phyloP scores from a whole-genome alignment of 257 asterid genomes.

The Nicotiana knightiana region DNA sequence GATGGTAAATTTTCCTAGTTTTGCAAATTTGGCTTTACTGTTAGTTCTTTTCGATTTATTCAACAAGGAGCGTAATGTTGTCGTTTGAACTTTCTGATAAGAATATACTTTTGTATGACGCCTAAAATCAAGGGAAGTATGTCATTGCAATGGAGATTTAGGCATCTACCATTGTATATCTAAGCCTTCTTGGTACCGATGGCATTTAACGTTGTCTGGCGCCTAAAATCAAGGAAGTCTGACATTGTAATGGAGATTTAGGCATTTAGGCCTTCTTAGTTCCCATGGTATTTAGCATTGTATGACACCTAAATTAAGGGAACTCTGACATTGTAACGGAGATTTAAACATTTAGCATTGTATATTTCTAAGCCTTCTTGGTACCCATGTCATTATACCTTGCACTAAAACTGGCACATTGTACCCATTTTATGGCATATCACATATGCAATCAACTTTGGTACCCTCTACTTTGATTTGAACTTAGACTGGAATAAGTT shows the following conservation, averaged over 20 bases:
- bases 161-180: not conserved
- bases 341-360: not conserved
- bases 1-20: slow-evolving; percentile 7
- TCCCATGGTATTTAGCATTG: too few species aligned
- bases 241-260: not conserved
- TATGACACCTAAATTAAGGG: not conserved
- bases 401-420: not conserved
- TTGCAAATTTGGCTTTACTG: not conserved
- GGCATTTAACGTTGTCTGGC: not conserved
- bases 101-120: not conserved
- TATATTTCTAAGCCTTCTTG: not conserved
- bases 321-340: not conserved
- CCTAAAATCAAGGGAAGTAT: not conserved
- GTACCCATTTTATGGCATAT: not conserved
- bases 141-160: not conserved
- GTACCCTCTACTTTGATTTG: not conserved
- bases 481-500: not conserved
- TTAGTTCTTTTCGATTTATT: not conserved
- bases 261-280: not conserved
- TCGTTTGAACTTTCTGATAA: not conserved
- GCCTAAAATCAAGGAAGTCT: not conserved
- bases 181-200: not conserved
- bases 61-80: not conserved
- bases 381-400: not conserved
- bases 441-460: not conserved